A percentile compares a stretch with the other conserved stretches of the same genome.
phyloP scores from a whole-genome alignment of 2,329 filamentous ascomycete species.

The Ustilaginoidea virens region DNA sequence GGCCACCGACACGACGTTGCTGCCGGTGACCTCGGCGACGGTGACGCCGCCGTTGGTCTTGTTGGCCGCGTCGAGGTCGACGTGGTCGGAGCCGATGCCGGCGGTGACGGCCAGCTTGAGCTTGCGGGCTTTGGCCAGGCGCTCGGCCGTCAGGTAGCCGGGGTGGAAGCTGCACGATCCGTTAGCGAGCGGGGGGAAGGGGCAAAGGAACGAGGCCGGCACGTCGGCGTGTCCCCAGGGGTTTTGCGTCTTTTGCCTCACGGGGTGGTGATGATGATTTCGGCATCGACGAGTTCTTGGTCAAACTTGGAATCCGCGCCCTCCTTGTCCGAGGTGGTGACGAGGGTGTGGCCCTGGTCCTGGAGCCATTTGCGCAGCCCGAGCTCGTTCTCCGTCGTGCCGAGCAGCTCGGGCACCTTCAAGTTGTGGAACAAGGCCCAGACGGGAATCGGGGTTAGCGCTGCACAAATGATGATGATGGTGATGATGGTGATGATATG shows the following conservation, averaged over 20 bases:
- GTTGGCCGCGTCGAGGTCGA: conserved; percentile 94
- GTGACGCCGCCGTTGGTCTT: conserved; percentile 96
- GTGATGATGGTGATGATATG: background rate
- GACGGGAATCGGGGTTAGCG: conserved; percentile 1
- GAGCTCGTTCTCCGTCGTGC: conserved; percentile 96
- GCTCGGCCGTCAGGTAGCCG: conserved; percentile 91
- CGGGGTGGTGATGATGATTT: conserved; percentile 99
- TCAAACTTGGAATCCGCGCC: conserved; percentile 86
- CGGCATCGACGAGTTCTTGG: conserved; percentile 87
- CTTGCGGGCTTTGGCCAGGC: conserved; percentile 95
- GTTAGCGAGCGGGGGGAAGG: no score
- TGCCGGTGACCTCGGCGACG: conserved; percentile 93
- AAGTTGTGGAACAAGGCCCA: background rate
- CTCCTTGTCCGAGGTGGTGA: conserved; percentile 97
- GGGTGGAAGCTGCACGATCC: conserved; percentile 66
- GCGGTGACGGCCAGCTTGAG: conserved; percentile 95
- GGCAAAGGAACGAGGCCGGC: background rate
- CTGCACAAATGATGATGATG: background rate
- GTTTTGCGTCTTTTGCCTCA: no score
- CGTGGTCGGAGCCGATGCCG: conserved; percentile 95
- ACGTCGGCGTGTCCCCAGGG: no score
- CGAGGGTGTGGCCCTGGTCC: conserved; percentile 86
- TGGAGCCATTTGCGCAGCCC: conserved; percentile 96
- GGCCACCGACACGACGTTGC: conserved; percentile 95
- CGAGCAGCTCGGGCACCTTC: conserved; percentile 65